Base-by-base conservation (phyloP, 306 rosid species). In the Arachis hypogaea region DNA sequence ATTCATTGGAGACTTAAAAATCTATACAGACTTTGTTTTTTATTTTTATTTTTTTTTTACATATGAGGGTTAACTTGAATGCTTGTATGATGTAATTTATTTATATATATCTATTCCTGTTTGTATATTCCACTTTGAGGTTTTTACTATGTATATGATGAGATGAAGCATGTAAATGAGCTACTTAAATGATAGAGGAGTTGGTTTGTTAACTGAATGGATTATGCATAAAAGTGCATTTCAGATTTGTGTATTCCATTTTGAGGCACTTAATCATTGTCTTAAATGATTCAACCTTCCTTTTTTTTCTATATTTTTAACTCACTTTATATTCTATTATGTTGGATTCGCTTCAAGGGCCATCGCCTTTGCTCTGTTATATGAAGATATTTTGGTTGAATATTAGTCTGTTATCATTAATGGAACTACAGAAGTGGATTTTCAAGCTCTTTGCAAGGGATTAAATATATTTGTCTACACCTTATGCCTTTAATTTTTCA, bases 11-110 rank as follows among this genome's bases (percentile, higher is more conserved):
- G 14, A 14, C 14, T 14, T 14, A 10, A 55, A 36, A 73, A 28
- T 36, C 55, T 42, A 8, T 66, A 59, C 10, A 66, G 59, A 59
- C 28, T 49, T 14, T 33, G 62, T 49, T 61, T 72, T 49, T 12
- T 57, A 6, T 46, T 44, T 58, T 12, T 44, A 52, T 54, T 41
- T 14, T 42, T 52, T 69, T 14, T 14, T 36, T 11, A 11, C 42
- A 40, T 63, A 50, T 49, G 61, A 60, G 30, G 12, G 22, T n/a
- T 59, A 58, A 29, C 3, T 71, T 59, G 7, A 61, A 61, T 7
- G 14, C 14, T 14, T 14, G 11, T 44, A 45, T 30, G 3, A 6
- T 3, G 57, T 43, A 46, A 44, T 14, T 14, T 14, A 14, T 14
- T 14, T 14, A 14, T 14, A 14, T 14, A 14, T 14, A 14, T 14